Percentiles rank a stretch among this genome's conserved stretches.
Conservation (phyloP, 768 basidiomycete species). For the Lactarius evosmus region DNA sequence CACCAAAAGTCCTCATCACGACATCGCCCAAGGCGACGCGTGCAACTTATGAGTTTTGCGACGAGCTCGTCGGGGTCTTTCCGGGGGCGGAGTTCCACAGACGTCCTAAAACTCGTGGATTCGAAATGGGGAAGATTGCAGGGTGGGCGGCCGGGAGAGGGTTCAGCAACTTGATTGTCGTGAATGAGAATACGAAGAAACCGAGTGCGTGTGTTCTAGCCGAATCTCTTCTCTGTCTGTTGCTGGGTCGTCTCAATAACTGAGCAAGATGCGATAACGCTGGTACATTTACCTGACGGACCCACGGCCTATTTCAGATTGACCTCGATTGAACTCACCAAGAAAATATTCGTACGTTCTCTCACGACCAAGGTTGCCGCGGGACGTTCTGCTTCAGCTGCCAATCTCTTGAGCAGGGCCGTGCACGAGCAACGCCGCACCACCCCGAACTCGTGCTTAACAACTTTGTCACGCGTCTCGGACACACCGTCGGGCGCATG, state of each 20-base stretch:
- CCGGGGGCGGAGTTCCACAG: constrained; percentile 89
- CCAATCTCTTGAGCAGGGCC: constrained; percentile 52
- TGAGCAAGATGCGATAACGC: constrained; percentile 85
- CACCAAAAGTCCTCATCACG: constrained; percentile 87
- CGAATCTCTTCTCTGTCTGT: constrained; percentile 8
- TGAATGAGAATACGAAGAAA: constrained; percentile 94
- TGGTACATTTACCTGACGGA: constrained; percentile 86
- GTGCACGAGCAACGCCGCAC: constrained; percentile 89
- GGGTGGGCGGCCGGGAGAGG: constrained; percentile 89
- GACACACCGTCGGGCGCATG: constrained; percentile 89
- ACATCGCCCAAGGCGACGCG: constrained; percentile 89
- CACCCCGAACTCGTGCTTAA: constrained; percentile 94
- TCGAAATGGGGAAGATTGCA: constrained; percentile 86
- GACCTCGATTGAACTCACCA: constrained; percentile 80
- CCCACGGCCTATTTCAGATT: constrained; percentile 96
- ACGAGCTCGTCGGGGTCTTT: constrained; percentile 84
- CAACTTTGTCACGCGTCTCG: constrained; percentile 89
- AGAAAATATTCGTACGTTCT: constrained; percentile 73
- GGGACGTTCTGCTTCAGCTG: background rate
- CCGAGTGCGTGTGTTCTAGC: constrained; percentile 52
- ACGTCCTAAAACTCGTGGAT: constrained; percentile 84
- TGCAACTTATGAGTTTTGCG: constrained; percentile 87
- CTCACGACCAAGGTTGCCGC: background rate
- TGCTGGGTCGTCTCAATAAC: constrained; percentile 10
- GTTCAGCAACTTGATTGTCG: constrained; percentile 85